These are phyloP conservation scores for Entamoeba histolytica DNA, from an alignment of 208 protist species.

Conservation along the genomic window DNA sequence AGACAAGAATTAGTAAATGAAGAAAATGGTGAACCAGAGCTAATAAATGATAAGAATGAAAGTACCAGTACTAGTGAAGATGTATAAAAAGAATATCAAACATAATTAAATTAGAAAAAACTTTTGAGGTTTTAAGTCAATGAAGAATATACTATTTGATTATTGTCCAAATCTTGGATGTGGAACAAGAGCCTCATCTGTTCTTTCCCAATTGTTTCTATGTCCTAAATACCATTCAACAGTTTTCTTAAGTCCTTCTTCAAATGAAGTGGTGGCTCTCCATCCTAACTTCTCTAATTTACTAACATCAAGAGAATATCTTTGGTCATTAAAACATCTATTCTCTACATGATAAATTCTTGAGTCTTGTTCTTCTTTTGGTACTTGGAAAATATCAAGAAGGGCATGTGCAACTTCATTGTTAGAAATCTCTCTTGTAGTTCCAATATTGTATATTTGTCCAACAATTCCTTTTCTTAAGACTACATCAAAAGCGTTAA, in stretches of 20 bases:
- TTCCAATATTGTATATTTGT: conserved; percentile 55
- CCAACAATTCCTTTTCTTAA: conserved; percentile 45
- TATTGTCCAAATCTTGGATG: no score
- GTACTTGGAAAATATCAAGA: background rate
- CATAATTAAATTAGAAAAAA: background rate
- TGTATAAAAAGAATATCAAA: no score
- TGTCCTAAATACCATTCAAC: no score
- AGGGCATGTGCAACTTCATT: conserved; percentile 27
- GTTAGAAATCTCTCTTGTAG: conserved; percentile 39
- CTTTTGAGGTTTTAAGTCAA: background rate
- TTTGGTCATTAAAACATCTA: conserved; percentile 56
- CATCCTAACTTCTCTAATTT: no score
- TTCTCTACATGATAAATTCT: conserved; percentile 29
- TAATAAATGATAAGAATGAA: no score
- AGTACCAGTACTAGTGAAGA: no score
- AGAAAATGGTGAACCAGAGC: no score
- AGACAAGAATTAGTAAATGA: no score
- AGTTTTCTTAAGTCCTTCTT: no score
- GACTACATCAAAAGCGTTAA: conserved; percentile 43
- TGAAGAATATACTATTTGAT: background rate
- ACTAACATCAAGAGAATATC: conserved; percentile 32
- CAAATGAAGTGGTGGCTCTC: no score
- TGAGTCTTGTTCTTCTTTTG: conserved; percentile 10
- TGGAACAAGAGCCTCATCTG: no score
- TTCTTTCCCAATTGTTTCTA: no score